A percentile compares a stretch with the other conserved stretches of the same genome.
Conservation (phyloP, 257 asterid genomes). For the Solanum neorickii region DNA sequence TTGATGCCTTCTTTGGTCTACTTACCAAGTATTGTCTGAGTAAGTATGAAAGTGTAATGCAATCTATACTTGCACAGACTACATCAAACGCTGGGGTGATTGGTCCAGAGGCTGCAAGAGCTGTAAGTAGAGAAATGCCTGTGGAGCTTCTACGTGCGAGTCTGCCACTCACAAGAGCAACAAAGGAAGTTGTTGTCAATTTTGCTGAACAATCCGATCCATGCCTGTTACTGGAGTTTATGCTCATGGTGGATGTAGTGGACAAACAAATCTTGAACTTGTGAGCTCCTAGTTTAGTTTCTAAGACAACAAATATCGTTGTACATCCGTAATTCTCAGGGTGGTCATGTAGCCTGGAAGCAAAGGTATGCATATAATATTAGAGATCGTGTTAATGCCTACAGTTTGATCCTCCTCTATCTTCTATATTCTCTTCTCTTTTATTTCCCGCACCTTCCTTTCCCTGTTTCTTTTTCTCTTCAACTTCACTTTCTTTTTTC, state of each 20-base stretch:
- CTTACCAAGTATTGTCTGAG: conserved; percentile 22
- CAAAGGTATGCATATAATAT: background rate
- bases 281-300: background rate
- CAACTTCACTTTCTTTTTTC: background rate
- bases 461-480: background rate
- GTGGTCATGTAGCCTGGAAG: background rate
- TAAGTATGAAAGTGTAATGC: conserved; percentile 20
- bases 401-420: background rate
- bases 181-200: conserved; percentile 26
- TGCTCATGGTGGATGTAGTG: conserved; percentile 8
- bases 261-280: background rate
- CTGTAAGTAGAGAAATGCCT: conserved; percentile 26
- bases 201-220: conserved; percentile 26
- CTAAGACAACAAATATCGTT: background rate
- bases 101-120: conserved; percentile 22
- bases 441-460: background rate
- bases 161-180: conserved; percentile 31
- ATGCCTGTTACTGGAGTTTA: conserved; percentile 20
- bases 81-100: background rate
- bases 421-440: background rate
- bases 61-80: conserved; percentile 4
- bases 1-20: conserved; percentile 26
- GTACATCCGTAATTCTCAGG: background rate
- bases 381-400: background rate
- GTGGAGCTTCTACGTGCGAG: conserved; percentile 29